A percentile compares a stretch with the other conserved stretches of the same genome.
phyloP scores from a whole-genome alignment of 2,329 filamentous ascomycete species.

The Microsporum audouinii region DNA sequence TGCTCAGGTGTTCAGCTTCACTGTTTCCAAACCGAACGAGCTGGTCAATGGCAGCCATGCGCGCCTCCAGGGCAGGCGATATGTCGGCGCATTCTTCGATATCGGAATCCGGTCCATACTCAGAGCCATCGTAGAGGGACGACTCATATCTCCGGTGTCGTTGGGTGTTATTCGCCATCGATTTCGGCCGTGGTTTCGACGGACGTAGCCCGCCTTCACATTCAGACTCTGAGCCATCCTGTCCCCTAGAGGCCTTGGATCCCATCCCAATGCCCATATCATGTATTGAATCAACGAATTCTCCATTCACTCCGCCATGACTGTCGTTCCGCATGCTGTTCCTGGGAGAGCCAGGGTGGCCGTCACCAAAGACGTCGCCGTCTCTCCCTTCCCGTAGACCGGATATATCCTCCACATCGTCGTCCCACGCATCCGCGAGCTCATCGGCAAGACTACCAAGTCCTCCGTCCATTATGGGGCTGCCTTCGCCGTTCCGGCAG shows the following conservation, averaged over 20 bases:
- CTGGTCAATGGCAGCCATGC: conserved; percentile 46
- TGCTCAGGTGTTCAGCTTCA: conserved; percentile 41
- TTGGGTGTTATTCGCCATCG: conserved; percentile 21
- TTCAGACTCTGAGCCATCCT: conserved; percentile 9
- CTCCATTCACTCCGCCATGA: conserved; percentile 11
- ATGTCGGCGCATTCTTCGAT: conserved; percentile 42
- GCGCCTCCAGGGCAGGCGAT: conserved; percentile 43
- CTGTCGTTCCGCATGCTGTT: conserved; percentile 11
- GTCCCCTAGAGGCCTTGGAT: not conserved
- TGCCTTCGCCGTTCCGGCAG: not conserved
- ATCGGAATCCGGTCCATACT: conserved; percentile 48
- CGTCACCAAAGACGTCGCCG: conserved; percentile 9
- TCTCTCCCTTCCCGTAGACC: conserved; percentile 24
- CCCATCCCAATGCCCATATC: conserved; percentile 17
- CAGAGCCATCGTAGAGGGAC: conserved; percentile 46
- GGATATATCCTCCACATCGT: conserved; percentile 35
- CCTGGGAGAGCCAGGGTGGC: conserved; percentile 18
- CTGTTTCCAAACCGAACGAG: conserved; percentile 43
- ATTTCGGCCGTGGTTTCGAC: conserved; percentile 17
- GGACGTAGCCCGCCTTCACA: conserved; percentile 3
- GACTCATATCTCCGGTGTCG: conserved; percentile 31
- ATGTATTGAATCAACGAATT: conserved; percentile 15
- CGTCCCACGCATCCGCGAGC: conserved; percentile 48
- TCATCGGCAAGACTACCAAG: conserved; percentile 54
- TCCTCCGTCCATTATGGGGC: conserved; percentile 27